Conservation (phyloP, 2,329 filamentous ascomycete genomes). For the Graphilbum fragrans region DNA sequence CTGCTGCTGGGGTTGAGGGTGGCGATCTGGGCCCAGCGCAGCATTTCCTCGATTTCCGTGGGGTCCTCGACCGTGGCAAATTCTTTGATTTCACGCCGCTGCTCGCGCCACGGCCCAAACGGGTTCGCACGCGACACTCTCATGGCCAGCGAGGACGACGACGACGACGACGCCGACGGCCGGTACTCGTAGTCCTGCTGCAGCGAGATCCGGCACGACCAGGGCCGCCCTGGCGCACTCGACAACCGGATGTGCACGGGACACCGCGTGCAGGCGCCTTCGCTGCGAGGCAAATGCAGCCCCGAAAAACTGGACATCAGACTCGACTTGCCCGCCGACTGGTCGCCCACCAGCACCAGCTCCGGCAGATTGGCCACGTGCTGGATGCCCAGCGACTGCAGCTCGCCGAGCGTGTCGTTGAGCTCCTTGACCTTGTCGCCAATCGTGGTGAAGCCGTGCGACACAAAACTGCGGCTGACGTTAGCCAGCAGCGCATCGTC, state of each 20-base stretch:
- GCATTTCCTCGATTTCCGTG: conserved; percentile 49
- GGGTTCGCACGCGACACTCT: conserved; percentile 30
- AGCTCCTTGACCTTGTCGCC: conserved; percentile 52
- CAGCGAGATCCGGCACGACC: conserved; percentile 58
- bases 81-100: conserved; percentile 31
- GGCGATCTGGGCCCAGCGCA: conserved; percentile 66
- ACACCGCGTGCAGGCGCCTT: conserved; percentile 67
- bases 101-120: conserved; percentile 54
- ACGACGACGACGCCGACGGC: conserved; percentile 18
- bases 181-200: conserved; percentile 43
- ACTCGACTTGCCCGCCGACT: conserved; percentile 72
- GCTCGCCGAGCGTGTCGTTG: conserved; percentile 52
- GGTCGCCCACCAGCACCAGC: conserved; percentile 74
- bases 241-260: conserved; percentile 69
- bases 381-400: conserved; percentile 62
- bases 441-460: conserved; percentile 37
- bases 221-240: conserved; percentile 38
- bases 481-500: not conserved
- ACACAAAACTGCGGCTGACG: conserved; percentile 15
- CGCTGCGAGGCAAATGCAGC: conserved; percentile 58
- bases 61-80: conserved; percentile 56
- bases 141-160: too few relatives aligned
- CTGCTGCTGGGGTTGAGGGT: conserved; percentile 55
- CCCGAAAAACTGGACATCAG: conserved; percentile 53
- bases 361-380: conserved; percentile 62